Evolutionary conservation across 2,329 filamentous ascomycete species (phyloP).

Genomic region (Fusarium nygamai): DNA sequence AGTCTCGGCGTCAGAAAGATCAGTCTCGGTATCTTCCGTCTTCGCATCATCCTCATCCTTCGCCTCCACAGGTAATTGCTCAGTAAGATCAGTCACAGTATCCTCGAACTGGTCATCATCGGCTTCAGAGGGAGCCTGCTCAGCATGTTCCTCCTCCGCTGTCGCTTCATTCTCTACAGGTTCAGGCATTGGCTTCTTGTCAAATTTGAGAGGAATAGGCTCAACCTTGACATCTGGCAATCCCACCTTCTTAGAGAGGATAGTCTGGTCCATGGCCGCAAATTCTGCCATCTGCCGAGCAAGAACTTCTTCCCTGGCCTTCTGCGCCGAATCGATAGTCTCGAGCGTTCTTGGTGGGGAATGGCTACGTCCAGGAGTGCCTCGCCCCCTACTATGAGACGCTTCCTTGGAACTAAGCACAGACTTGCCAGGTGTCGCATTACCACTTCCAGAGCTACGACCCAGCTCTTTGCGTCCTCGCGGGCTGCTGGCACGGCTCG

Average conservation of each 20-base stretch:
- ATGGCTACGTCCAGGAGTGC: conserved; percentile 51
- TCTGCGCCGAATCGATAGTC: conserved; percentile 40
- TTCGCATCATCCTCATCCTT: conserved; percentile 4
- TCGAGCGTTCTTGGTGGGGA: conserved; percentile 52
- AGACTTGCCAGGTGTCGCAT: conserved; percentile 47
- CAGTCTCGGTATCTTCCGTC: background rate
- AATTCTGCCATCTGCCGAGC: conserved; percentile 68
- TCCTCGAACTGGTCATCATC: conserved; percentile 21
- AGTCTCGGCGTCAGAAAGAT: background rate
- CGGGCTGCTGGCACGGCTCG: conserved; percentile 61
- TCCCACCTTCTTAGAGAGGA: conserved; percentile 64
- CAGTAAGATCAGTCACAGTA: background rate
- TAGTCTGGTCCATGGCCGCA: conserved; percentile 71
- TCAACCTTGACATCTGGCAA: conserved; percentile 55
- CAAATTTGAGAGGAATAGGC: conserved; percentile 59
- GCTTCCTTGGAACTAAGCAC: conserved; percentile 56
- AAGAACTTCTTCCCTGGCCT: conserved; percentile 48
- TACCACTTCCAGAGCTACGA: conserved; percentile 46
- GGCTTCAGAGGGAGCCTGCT: background rate
- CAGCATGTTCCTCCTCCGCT: conserved; percentile 8
- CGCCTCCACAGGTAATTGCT: background rate
- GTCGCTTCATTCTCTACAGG: conserved; percentile 39
- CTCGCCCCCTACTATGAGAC: conserved; percentile 49
- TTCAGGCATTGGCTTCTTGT: conserved; percentile 46
- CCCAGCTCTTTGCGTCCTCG: conserved; percentile 60